Evolutionary conservation across 768 basidiomycete species (phyloP), one percentile per base, ranked within the genome.

Genomic region (Amanita phalloides): DNA sequence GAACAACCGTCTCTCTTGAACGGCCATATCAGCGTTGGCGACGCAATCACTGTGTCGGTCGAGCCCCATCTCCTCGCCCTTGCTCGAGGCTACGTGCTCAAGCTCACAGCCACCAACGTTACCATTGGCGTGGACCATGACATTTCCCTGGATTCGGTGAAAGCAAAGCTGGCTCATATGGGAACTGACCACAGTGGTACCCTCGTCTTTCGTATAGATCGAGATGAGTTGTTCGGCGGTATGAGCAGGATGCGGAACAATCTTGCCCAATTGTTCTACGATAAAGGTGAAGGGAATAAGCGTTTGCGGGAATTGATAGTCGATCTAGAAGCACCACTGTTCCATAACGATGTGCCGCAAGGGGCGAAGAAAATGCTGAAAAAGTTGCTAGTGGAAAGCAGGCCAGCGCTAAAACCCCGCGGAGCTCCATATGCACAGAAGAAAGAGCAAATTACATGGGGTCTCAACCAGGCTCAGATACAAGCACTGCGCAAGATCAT

Each of bases 211-310:
- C 79, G 95, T 13, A 81, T 99, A 53, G 96, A 98, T 72, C 92
- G 84, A 61, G 96, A 98, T 62, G 96, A 98, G 64, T 68, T 97
- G 45, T 79, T 81, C 4, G 78, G 81, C 6, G 91, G 93, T 1
- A 86, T 98, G 81, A 81, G 82, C 38, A 78, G 90, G 17, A 83
- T 99, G 62, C 77, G 96, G 7, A 84, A 90, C 57, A 98, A 96
- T 59, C 81, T 98, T 41, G 86, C 93, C 0, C 84, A 84, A 50
- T 60, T 98, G 8, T 98, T 97, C 68, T 90, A 90, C 4, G 33
- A 45, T 13, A 35, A 45, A 26, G 43, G 26, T 17, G 77, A 83
- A 13, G 87, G 84, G 3, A 89, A 95, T 56, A 61, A 70, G 20
- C 73, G 74, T 38, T 76, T 85, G 14, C 71, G 91, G 4, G 69